Evolutionary conservation across 2,329 filamentous ascomycete species (phyloP).

Genomic region (Aciculosporium take): DNA sequence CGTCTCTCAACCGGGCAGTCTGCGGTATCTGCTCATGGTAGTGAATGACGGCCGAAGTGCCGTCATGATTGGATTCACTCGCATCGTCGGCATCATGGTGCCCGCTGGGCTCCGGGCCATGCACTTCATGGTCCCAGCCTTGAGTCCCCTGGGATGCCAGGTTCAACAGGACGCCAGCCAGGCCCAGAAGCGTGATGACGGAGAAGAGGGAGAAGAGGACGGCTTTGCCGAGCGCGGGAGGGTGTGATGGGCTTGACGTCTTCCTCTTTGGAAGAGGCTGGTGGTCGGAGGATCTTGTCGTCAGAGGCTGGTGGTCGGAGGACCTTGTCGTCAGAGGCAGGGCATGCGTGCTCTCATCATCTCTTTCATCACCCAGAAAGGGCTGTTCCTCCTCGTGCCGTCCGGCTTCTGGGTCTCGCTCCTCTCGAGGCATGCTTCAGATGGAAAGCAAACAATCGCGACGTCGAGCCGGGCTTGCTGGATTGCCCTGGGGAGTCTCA

Average conservation of each 20-base stretch:
- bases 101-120: background rate
- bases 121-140: background rate
- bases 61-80: background rate
- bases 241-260: background rate
- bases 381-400: background rate
- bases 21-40: conserved; percentile 13
- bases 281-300: no score
- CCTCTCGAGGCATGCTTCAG: background rate
- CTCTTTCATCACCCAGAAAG: background rate
- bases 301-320: no score
- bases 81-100: background rate
- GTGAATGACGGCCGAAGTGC: conserved; percentile 5
- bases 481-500: no score
- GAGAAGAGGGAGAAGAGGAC: conserved; percentile 11
- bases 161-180: conserved; percentile 12
- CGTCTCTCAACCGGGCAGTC: conserved; percentile 15
- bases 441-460: background rate
- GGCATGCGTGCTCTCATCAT: no score
- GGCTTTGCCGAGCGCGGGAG: conserved; percentile 6
- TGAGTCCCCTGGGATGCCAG: conserved; percentile 5
- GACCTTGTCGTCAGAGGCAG: no score
- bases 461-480: no score
- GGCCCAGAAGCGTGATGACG: conserved; percentile 11
- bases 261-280: no score
- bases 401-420: background rate